phyloP scores from a whole-genome alignment of 2,329 filamentous ascomycete species.

The Didymellaceae sp. region DNA sequence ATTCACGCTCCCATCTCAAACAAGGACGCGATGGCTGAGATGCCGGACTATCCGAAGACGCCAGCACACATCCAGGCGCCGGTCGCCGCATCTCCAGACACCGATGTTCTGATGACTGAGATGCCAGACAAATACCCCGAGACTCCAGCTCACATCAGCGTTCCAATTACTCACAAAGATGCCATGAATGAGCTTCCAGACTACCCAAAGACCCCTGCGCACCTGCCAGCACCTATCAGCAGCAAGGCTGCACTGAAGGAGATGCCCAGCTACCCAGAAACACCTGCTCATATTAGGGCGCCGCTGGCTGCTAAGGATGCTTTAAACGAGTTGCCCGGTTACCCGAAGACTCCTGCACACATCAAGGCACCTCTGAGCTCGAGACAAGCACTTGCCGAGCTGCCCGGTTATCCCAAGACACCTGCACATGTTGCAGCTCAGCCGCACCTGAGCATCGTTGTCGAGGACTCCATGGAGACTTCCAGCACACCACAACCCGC shows the following conservation, averaged over 20 bases:
- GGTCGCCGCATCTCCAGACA: conserved; percentile 1
- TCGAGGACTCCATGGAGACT: conserved; percentile 13
- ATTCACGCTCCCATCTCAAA: conserved; percentile 26
- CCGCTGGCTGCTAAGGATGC: conserved; percentile 27
- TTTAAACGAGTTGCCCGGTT: conserved; percentile 31
- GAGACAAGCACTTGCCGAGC: conserved; percentile 29
- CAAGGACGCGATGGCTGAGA: conserved; percentile 25
- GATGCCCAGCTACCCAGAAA: conserved; percentile 24
- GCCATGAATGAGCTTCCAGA: conserved; percentile 27
- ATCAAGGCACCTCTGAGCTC: conserved; percentile 29
- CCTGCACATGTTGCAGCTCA: conserved; percentile 14
- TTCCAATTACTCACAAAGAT: neutral
- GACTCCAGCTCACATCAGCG: conserved; percentile 1
- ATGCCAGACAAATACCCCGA: conserved; percentile 19
- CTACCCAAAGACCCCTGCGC: conserved; percentile 31
- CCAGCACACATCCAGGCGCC: conserved; percentile 26
- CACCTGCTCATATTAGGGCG: conserved; percentile 25
- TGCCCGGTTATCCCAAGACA: conserved; percentile 24
- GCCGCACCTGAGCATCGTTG: conserved; percentile 9
- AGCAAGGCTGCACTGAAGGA: conserved; percentile 18
- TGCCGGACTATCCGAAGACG: conserved; percentile 32
- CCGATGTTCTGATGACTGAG: conserved; percentile 18
- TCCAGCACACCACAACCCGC: neutral
- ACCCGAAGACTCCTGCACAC: conserved; percentile 33
- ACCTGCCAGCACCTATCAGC: conserved; percentile 24